Percentiles rank a stretch among this genome's conserved stretches.
Evolutionary conservation across 352 stramenopile species (phyloP).

Genomic region (Phytophthora pistaciae): DNA sequence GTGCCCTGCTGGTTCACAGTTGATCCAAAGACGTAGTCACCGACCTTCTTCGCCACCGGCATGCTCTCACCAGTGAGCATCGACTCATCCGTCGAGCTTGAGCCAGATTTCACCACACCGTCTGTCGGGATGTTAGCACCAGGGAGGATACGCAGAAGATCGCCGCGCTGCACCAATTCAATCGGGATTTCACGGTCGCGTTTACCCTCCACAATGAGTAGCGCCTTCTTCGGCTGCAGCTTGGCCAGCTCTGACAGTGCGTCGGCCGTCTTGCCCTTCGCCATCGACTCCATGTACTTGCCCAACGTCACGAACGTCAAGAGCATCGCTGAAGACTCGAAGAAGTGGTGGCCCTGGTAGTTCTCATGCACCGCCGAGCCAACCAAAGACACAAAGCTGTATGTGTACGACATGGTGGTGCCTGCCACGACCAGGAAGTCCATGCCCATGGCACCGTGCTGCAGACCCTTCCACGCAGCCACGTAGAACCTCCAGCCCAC

Average conservation of each 20-base stretch:
- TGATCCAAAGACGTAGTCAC: slow-evolving; percentile 87
- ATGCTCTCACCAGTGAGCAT: slow-evolving; percentile 92
- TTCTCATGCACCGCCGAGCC: slow-evolving; percentile 61
- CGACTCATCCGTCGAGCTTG: slow-evolving; percentile 78
- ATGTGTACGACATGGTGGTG: slow-evolving; percentile 89
- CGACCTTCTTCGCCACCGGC: slow-evolving; percentile 80
- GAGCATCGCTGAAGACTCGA: slow-evolving; percentile 89
- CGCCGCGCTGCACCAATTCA: slow-evolving; percentile 85
- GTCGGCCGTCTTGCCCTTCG: slow-evolving; percentile 87
- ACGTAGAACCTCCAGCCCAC: slow-evolving; percentile 86
- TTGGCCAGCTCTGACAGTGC: slow-evolving; percentile 78
- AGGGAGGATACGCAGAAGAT: slow-evolving; percentile 75
- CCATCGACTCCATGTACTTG: slow-evolving; percentile 91
- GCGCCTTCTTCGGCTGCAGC: slow-evolving; percentile 81
- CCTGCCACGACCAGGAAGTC: slow-evolving; percentile 89
- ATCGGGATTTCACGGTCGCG: slow-evolving; percentile 80
- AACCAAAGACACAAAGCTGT: slow-evolving; percentile 85
- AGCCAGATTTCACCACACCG: slow-evolving; percentile 77
- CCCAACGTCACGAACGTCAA: slow-evolving; percentile 89
- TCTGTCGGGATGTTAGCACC: slow-evolving; percentile 86
- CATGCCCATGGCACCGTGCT: slow-evolving; percentile 92
- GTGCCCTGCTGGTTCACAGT: slow-evolving; percentile 89
- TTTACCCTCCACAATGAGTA: slow-evolving; percentile 64
- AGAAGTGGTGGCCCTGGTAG: slow-evolving; percentile 88
- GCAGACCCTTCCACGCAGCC: slow-evolving; percentile 80